Evolutionary conservation across 345 rosid species (phyloP).

Genomic region (Populus tremula): DNA sequence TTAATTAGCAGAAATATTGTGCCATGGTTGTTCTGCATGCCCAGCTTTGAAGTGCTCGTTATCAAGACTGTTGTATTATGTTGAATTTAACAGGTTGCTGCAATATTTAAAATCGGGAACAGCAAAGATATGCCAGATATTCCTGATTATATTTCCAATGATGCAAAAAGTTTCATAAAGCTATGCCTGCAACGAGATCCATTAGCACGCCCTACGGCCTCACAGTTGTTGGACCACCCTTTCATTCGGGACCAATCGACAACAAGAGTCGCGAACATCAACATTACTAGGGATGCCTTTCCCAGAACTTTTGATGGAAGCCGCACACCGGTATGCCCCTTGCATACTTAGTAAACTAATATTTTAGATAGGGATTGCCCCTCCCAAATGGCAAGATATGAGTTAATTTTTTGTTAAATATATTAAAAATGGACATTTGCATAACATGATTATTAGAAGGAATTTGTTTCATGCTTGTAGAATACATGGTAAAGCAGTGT

Average conservation of each 20-base stretch:
- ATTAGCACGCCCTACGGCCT: conserved; percentile 74
- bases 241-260: conserved; percentile 64
- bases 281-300: conserved; percentile 51
- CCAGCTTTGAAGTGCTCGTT: conserved; percentile 11
- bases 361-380: not conserved
- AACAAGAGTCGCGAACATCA: conserved; percentile 45
- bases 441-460: not conserved
- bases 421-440: not conserved
- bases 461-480: not conserved
- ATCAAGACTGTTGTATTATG: conserved; percentile 11
- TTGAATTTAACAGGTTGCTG: conserved; percentile 76
- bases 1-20: not conserved
- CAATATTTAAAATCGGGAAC: conserved; percentile 94
- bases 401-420: not conserved
- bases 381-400: not conserved
- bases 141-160: conserved; percentile 83
- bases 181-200: conserved; percentile 90
- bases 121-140: conserved; percentile 90
- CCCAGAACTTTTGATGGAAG: conserved; percentile 62
- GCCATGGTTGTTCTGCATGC: not conserved
- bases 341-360: not conserved
- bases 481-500: not conserved
- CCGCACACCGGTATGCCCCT: conserved; percentile 55
- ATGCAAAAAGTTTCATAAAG: conserved; percentile 71
- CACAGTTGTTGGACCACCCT: conserved; percentile 70